Percentiles rank a stretch among this genome's conserved stretches.
Evolutionary conservation across 129 eudicot species (phyloP).

Genomic region (Heracleum sosnowskyi): DNA sequence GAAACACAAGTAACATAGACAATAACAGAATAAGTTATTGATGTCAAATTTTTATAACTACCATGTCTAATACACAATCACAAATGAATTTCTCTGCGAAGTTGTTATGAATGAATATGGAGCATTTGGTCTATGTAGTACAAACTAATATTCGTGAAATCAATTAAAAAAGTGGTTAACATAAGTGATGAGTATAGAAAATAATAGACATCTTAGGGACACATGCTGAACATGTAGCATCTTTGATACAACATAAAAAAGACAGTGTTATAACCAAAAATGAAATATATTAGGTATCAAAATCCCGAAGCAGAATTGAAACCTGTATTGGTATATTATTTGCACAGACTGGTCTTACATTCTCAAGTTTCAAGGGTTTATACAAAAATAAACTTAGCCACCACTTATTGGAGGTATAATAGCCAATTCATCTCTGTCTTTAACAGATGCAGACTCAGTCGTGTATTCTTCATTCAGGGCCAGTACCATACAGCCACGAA

Average conservation of each 20-base stretch:
- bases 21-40: background rate
- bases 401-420: conserved; percentile 98
- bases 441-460: conserved; percentile 47
- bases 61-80: background rate
- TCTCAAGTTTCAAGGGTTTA: background rate
- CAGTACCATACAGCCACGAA: conserved; percentile 73
- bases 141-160: background rate
- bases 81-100: background rate
- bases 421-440: conserved; percentile 81
- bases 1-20: background rate
- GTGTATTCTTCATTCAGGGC: conserved; percentile 96
- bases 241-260: background rate
- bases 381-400: conserved; percentile 22
- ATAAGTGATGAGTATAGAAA: no score
- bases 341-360: background rate
- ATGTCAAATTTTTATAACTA: background rate
- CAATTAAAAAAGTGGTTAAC: background rate
- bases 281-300: background rate
- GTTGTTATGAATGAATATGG: background rate
- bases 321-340: background rate
- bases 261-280: background rate
- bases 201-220: background rate
- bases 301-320: background rate
- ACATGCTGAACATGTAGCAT: background rate
- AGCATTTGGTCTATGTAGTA: no score